Conservation (phyloP, 2,329 filamentous ascomycete species). For the Cytospora chrysosperma region DNA sequence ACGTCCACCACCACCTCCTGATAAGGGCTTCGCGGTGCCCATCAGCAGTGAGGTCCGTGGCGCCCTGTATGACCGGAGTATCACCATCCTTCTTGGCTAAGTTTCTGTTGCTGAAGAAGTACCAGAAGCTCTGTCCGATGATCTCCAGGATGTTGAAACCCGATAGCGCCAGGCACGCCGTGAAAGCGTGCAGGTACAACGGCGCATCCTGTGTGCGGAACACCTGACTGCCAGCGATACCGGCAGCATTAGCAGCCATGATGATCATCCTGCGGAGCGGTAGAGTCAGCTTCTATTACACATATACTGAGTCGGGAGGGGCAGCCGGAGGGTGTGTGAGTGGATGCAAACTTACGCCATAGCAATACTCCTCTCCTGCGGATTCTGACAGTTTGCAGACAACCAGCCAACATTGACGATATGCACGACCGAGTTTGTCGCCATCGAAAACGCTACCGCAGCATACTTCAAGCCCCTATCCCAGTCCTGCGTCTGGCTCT, state of each 20-base stretch:
- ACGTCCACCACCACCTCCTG: constrained; percentile 30
- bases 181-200: constrained; percentile 38
- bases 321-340: not conserved
- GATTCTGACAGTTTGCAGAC: constrained; percentile 54
- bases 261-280: constrained; percentile 43
- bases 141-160: constrained; percentile 26
- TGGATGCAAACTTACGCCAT: constrained; percentile 50
- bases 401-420: constrained; percentile 61
- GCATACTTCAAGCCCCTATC: constrained; percentile 41
- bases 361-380: constrained; percentile 56
- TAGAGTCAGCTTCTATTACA: not conserved
- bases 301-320: not conserved
- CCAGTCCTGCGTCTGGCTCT: constrained; percentile 13
- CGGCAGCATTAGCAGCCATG: constrained; percentile 61
- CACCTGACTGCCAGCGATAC: constrained; percentile 60
- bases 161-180: constrained; percentile 28
- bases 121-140: constrained; percentile 26
- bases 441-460: constrained; percentile 55
- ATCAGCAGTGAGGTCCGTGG: constrained; percentile 21
- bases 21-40: constrained; percentile 27
- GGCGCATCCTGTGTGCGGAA: constrained; percentile 54
- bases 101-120: constrained; percentile 28
- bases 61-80: constrained; percentile 23
- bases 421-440: constrained; percentile 53
- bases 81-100: constrained; percentile 24